Evolutionary conservation across 108 stramenopile genomes (phyloP).

Genomic region (Aurantiochytrium sp.): DNA sequence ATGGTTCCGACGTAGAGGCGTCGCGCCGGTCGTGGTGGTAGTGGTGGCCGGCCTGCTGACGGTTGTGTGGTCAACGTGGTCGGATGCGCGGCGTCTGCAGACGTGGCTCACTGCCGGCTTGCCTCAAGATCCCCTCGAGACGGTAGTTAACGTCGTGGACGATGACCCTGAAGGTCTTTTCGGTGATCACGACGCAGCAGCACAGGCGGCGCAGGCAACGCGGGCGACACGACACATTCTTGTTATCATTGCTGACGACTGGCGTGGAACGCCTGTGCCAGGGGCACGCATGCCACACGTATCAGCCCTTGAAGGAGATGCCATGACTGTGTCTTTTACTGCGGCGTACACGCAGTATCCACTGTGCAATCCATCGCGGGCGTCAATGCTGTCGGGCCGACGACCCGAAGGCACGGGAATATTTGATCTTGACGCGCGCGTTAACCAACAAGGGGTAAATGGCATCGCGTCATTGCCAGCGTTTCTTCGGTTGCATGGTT

Average conservation of each 20-base stretch:
- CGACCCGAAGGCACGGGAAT: background rate
- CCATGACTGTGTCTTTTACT: background rate
- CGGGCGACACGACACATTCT: background rate
- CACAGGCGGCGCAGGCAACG: background rate
- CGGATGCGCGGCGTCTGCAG: too few relatives aligned
- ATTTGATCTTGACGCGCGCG: background rate
- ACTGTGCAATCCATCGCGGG: constrained; percentile 1
- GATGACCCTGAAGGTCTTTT: too few relatives aligned
- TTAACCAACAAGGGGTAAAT: background rate
- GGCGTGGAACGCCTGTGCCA: background rate
- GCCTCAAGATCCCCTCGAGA: too few relatives aligned
- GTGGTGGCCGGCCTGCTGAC: too few relatives aligned
- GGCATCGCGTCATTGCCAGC: background rate
- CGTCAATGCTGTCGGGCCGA: background rate
- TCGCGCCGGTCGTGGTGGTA: too few relatives aligned
- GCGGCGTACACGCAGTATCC: background rate
- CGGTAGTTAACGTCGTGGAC: too few relatives aligned
- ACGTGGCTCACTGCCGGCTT: too few relatives aligned
- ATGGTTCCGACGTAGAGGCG: too few relatives aligned
- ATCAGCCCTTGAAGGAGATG: background rate
- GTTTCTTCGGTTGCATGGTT: background rate
- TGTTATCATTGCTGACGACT: background rate
- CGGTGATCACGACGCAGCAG: too few relatives aligned
- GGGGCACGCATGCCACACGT: background rate
- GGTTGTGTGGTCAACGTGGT: too few relatives aligned